A percentile compares a stretch with the other conserved stretches of the same genome.
These are phyloP conservation scores for Xylaria scruposa DNA, from an alignment of 495 filamentous ascomycete genomes.

Conservation along the genomic window DNA sequence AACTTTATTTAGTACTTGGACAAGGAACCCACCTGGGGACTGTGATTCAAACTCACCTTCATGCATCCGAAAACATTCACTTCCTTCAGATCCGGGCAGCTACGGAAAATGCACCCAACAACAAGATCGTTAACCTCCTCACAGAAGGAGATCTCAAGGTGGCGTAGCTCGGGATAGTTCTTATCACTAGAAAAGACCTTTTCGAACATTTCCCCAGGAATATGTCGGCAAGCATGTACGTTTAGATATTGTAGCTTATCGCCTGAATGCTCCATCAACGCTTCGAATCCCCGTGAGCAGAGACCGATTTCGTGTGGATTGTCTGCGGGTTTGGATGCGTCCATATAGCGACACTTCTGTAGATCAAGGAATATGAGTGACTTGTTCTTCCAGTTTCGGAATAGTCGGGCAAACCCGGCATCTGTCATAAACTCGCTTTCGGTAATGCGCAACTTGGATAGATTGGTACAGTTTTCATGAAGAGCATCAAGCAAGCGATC, in stretches of 20 bases:
- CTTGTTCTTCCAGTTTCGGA: constrained; percentile 75
- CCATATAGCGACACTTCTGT: constrained; percentile 73
- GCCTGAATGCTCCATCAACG: constrained; percentile 86
- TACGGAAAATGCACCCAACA: constrained; percentile 72
- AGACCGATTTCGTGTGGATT: constrained; percentile 73
- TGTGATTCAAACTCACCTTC: constrained; percentile 49
- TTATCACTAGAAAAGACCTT: constrained; percentile 67
- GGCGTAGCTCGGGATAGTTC: constrained; percentile 67
- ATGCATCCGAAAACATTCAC: constrained; percentile 87
- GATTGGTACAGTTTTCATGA: constrained; percentile 67
- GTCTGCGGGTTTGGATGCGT: constrained; percentile 58
- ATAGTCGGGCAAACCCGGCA: constrained; percentile 70
- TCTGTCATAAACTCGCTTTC: constrained; percentile 78
- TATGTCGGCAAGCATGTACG: constrained; percentile 79
- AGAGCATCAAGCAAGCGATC: constrained; percentile 69
- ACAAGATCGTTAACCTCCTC: constrained; percentile 75
- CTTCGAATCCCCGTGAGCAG: constrained; percentile 72
- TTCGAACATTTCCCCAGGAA: constrained; percentile 70
- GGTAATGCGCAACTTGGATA: constrained; percentile 78
- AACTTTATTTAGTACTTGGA: constrained; percentile 34
- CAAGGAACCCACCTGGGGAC: neutral
- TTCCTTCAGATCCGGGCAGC: constrained; percentile 74
- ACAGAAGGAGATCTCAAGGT: constrained; percentile 81
- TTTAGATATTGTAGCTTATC: constrained; percentile 66
- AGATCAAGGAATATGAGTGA: constrained; percentile 73